These are phyloP conservation scores for Myochromella boudieri DNA, from an alignment of 768 basidiomycete species.

Conservation along the genomic window DNA sequence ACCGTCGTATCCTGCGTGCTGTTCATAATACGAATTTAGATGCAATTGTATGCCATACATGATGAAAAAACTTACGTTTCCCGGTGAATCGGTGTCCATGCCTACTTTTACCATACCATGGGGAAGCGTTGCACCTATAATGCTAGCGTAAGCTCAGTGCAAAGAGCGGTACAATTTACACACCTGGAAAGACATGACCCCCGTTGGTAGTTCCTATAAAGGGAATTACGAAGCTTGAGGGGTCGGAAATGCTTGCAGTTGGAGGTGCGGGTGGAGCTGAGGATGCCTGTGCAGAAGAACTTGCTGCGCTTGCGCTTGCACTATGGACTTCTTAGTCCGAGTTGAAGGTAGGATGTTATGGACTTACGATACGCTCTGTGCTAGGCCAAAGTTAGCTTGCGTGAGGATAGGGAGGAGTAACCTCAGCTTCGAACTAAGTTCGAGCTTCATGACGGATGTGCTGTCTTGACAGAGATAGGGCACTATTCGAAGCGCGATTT, in stretches of 20 bases:
- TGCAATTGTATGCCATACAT: neutral
- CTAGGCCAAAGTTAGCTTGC: neutral
- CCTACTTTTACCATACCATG: conserved; percentile 73
- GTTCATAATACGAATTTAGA: conserved; percentile 1
- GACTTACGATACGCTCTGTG: neutral
- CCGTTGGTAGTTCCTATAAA: conserved; percentile 68
- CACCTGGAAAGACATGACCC: conserved; percentile 67
- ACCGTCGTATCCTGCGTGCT: conserved; percentile 52
- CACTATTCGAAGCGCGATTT: neutral
- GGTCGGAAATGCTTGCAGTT: conserved; percentile 27
- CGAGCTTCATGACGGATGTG: too few relatives aligned
- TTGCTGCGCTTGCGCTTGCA: neutral
- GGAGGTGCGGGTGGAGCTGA: neutral
- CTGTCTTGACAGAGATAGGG: neutral
- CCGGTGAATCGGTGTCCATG: conserved; percentile 66
- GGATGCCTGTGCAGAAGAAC: neutral
- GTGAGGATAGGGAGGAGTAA: neutral
- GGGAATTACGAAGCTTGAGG: conserved; percentile 48
- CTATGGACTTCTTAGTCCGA: neutral
- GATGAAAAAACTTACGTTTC: conserved; percentile 40
- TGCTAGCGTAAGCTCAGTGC: neutral
- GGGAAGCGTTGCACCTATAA: conserved; percentile 57
- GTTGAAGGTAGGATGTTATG: too few relatives aligned
- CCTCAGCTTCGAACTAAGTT: neutral
- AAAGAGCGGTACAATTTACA: conserved; percentile 4